phyloP scores from a whole-genome alignment of 192 early-diverging fungal species.

The Powellomyces hirtus region DNA sequence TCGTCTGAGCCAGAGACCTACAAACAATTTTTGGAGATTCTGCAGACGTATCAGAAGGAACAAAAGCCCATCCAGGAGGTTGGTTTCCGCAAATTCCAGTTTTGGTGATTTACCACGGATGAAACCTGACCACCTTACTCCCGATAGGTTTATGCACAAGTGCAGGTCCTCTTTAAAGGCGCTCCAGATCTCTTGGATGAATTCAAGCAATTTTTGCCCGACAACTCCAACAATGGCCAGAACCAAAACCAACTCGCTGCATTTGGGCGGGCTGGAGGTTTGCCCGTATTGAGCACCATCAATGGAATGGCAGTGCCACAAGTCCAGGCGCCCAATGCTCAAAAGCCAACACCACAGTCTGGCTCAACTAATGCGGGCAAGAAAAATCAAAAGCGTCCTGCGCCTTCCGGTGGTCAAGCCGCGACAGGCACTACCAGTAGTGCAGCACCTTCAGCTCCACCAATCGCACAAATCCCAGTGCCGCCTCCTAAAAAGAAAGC shows the following conservation, averaged over 20 bases:
- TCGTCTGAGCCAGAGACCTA: slow-evolving; percentile 90
- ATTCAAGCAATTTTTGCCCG: slow-evolving; percentile 98
- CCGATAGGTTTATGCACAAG: slow-evolving; percentile 89
- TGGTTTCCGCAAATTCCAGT: neutral
- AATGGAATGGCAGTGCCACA: slow-evolving; percentile 49
- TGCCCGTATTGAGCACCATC: slow-evolving; percentile 39
- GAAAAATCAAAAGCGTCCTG: slow-evolving; percentile 28
- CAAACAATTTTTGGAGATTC: slow-evolving; percentile 94
- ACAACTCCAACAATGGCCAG: slow-evolving; percentile 62
- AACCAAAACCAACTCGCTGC: slow-evolving; percentile 21
- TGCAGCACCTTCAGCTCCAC: neutral
- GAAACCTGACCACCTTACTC: too few relatives aligned
- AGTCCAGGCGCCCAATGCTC: neutral
- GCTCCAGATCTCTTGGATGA: slow-evolving; percentile 92
- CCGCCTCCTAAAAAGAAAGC: slow-evolving; percentile 36
- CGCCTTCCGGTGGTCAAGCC: slow-evolving; percentile 4
- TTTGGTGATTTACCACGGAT: neutral
- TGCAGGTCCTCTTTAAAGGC: slow-evolving; percentile 80
- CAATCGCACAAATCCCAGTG: slow-evolving; percentile 10
- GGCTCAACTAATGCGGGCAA: slow-evolving; percentile 19
- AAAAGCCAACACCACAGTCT: neutral
- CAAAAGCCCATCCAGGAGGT: slow-evolving; percentile 93
- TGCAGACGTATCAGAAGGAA: slow-evolving; percentile 98
- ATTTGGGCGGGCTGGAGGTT: slow-evolving; percentile 33
- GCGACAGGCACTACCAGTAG: neutral